A percentile compares a stretch with the other conserved stretches of the same genome.
Conservation (phyloP, 352 stramenopile species). For the Phytophthora pisi region DNA sequence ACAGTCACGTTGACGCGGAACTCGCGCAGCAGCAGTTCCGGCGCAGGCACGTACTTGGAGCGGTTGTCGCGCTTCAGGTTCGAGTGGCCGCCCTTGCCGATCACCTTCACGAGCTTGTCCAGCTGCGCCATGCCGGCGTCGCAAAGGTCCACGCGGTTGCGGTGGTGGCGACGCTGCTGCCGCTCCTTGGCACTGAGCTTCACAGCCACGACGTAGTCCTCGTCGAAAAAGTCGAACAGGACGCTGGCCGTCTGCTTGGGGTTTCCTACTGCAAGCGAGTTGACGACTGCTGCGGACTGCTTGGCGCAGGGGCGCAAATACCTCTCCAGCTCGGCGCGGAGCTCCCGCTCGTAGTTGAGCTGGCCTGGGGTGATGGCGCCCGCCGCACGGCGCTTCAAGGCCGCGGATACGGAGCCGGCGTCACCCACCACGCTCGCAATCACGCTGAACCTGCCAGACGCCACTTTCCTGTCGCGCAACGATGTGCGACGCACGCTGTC, state of each 20-base stretch:
- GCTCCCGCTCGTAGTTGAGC: slow-evolving; percentile 34
- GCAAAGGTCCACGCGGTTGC: slow-evolving; percentile 74
- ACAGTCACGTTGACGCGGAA: slow-evolving; percentile 69
- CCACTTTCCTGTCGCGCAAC: slow-evolving; percentile 17
- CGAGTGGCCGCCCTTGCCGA: slow-evolving; percentile 68
- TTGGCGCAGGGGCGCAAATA: slow-evolving; percentile 59
- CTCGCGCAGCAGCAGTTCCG: slow-evolving; percentile 71
- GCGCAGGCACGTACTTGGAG: slow-evolving; percentile 75
- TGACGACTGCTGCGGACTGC: slow-evolving; percentile 37
- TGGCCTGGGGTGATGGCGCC: slow-evolving; percentile 24
- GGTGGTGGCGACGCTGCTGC: slow-evolving; percentile 53
- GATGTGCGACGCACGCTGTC: slow-evolving; percentile 46
- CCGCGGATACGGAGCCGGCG: slow-evolving; percentile 19
- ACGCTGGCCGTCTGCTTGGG: slow-evolving; percentile 37
- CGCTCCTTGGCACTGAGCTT: slow-evolving; percentile 69
- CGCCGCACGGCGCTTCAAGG: slow-evolving; percentile 31
- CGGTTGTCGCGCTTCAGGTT: slow-evolving; percentile 73
- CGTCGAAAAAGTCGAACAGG: slow-evolving; percentile 73
- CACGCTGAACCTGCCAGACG: slow-evolving; percentile 28
- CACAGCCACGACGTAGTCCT: slow-evolving; percentile 64
- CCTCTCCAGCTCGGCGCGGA: slow-evolving; percentile 49
- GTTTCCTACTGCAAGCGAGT: slow-evolving; percentile 40
- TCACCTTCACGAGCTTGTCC: slow-evolving; percentile 69
- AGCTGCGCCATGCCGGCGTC: slow-evolving; percentile 76
- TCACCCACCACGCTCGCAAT: slow-evolving; percentile 34